Evolutionary conservation across 2,329 filamentous ascomycete species (phyloP), one percentile per base, ranked within the genome.

Genomic region (Paraphoma chrysanthemicola): DNA sequence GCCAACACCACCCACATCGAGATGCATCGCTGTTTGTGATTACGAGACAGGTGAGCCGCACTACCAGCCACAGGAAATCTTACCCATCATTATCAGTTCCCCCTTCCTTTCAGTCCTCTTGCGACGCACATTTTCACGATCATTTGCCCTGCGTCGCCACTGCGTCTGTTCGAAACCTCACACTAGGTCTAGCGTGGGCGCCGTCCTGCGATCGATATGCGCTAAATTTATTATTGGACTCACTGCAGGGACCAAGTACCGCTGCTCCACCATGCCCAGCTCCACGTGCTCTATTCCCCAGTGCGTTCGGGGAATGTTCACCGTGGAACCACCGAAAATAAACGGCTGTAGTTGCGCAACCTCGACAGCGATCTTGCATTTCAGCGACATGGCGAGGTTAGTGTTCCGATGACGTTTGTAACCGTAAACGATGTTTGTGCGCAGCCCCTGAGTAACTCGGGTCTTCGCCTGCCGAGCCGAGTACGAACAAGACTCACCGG

Each of bases 381-480:
- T 47, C 38, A 33, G 9, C n/a, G 2, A 23, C 43, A 28, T 39
- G 41, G 48, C 18, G 50, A 30, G 29, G 18, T 14, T 39, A 36
- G 50, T 49, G 46, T 42, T 36, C 3, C 10, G 14, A 14, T 36
- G 33, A 36, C 33, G 33, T 36, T 36, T 7, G 33, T 36, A 6
- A 10, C 33, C 14, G 10, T 7, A 17, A 42, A 42, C 39, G 39
- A n/a, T 17, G 14, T 42, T 42, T 42, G 39, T 42, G 39, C 39
- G 12, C 23, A 17, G 42, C 48, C 56, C 56, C 56, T 58, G 51
- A 48, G 33, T 36, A 36, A 11, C 47, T 38, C 55, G 51, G 51
- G 47, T 54, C 7, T 11, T 38, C 18, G 54, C 28, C 43, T 51
- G 55, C 55, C 55, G 51, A 54, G 55, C 55, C 55, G 51, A 54